phyloP scores from a whole-genome alignment of 768 basidiomycete genomes.

The Fistulinella prunicolor region DNA sequence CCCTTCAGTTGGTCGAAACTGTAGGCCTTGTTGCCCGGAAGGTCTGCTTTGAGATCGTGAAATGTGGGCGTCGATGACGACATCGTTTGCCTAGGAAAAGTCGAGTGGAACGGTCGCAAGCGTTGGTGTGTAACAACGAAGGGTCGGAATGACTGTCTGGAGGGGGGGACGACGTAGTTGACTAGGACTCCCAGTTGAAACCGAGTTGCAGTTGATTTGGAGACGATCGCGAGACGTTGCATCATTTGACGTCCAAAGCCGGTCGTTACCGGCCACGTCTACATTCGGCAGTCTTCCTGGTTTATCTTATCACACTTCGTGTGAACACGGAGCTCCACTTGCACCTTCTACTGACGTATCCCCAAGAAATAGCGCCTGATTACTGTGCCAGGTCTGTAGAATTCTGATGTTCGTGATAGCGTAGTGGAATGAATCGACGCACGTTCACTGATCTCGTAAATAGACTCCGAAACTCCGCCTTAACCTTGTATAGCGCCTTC shows the following conservation, averaged over 20 bases:
- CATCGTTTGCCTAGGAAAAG: slow-evolving; percentile 20
- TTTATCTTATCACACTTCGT: too few species aligned
- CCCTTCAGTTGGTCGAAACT: slow-evolving; percentile 71
- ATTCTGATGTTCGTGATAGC: too few species aligned
- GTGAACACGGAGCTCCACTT: too few species aligned
- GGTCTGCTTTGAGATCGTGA: slow-evolving; percentile 66
- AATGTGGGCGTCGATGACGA: slow-evolving; percentile 40
- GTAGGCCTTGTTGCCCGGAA: slow-evolving; percentile 52
- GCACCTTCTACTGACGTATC: too few species aligned
- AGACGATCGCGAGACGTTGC: background rate
- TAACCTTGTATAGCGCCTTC: background rate
- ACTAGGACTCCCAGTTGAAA: background rate
- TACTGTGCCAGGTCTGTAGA: too few species aligned
- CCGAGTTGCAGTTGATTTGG: background rate
- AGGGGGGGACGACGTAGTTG: too few species aligned
- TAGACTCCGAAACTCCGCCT: slow-evolving; percentile 9
- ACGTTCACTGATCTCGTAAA: too few species aligned
- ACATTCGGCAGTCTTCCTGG: background rate
- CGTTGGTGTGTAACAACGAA: background rate
- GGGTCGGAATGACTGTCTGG: background rate
- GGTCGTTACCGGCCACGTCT: slow-evolving; percentile 4
- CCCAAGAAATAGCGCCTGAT: too few species aligned
- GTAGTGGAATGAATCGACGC: too few species aligned
- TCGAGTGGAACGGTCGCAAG: slow-evolving; percentile 11
- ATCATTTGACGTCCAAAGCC: slow-evolving; percentile 2